Percentiles rank a stretch among this genome's conserved stretches.
Conservation (phyloP, 495 filamentous ascomycete species). For the Penicillium soppii region DNA sequence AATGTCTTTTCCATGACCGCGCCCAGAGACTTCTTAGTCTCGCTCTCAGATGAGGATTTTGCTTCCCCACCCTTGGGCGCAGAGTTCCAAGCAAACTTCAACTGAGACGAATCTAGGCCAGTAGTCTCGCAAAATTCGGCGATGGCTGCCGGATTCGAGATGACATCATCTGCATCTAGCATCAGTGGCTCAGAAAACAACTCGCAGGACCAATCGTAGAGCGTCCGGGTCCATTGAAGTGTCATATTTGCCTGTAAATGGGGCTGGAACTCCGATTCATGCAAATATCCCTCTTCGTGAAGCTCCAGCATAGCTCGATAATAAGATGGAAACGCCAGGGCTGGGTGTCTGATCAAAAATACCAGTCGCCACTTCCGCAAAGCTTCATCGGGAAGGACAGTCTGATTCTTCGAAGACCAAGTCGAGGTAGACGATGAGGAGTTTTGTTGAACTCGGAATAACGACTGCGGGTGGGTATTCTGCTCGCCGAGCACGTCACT, state of each 20-base stretch:
- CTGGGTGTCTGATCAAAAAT: conserved; percentile 46
- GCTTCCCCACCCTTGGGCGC: conserved; percentile 19
- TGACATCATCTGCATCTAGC: conserved; percentile 49
- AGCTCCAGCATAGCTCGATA: conserved; percentile 31
- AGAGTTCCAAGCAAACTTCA: conserved; percentile 40
- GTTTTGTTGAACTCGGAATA: conserved; percentile 3
- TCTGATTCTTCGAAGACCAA: conserved; percentile 33
- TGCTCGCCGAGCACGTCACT: conserved; percentile 1
- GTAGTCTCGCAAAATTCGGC: conserved; percentile 29
- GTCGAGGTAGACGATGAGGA: too few species aligned
- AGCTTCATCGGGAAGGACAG: conserved; percentile 37
- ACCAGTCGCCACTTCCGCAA: conserved; percentile 33
- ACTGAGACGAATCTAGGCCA: conserved; percentile 30
- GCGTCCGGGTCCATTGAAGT: conserved; percentile 30
- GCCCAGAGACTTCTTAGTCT: background rate
- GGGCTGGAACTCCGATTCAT: conserved; percentile 9
- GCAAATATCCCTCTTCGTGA: conserved; percentile 13
- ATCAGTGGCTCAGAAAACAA: conserved; percentile 22
- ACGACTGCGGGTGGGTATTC: background rate
- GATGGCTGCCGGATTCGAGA: conserved; percentile 31
- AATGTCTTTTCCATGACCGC: conserved; percentile 33
- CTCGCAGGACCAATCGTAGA: conserved; percentile 37
- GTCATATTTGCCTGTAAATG: conserved; percentile 23
- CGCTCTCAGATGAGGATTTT: conserved; percentile 1
- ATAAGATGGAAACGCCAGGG: conserved; percentile 36